Conservation (phyloP, 2,329 filamentous ascomycete genomes). For the Xylariales sp. region DNA sequence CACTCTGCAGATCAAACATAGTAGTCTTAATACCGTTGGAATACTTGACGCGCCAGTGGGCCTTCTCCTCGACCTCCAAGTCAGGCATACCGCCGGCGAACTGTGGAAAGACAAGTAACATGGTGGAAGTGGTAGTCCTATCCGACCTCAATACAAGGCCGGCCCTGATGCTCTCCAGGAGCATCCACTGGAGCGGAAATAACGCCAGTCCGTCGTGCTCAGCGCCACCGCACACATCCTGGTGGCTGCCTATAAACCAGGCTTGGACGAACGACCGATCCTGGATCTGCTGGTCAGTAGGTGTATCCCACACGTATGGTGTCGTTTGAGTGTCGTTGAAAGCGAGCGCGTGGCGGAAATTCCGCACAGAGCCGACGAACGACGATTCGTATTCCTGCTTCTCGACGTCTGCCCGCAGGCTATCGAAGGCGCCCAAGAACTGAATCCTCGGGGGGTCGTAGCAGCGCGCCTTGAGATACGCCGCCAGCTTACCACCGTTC, state of each 20-base stretch:
- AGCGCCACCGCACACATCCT: slow-evolving; percentile 28
- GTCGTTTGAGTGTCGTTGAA: slow-evolving; percentile 28
- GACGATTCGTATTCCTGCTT: slow-evolving; percentile 33
- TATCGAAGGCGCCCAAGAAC: slow-evolving; percentile 28
- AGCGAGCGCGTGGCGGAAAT: slow-evolving; percentile 32
- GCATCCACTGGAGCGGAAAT: slow-evolving; percentile 34
- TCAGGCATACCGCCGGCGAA: slow-evolving; percentile 25
- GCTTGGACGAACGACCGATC: slow-evolving; percentile 28
- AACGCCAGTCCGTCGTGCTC: slow-evolving; percentile 32
- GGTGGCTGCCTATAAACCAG: slow-evolving; percentile 31
- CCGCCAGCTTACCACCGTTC: slow-evolving; percentile 17
- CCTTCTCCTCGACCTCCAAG: slow-evolving; percentile 23
- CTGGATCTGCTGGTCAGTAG: neutral
- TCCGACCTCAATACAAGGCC: slow-evolving; percentile 23
- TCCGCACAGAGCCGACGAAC: slow-evolving; percentile 20
- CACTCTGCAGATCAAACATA: slow-evolving; percentile 31
- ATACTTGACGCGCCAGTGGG: slow-evolving; percentile 28
- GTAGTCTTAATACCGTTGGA: slow-evolving; percentile 25
- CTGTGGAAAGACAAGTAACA: slow-evolving; percentile 29
- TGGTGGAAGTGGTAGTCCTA: neutral
- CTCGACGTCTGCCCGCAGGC: slow-evolving; percentile 9
- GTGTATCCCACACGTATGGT: slow-evolving; percentile 6
- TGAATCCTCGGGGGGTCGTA: slow-evolving; percentile 17
- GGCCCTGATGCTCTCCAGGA: slow-evolving; percentile 29
- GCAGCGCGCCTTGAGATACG: slow-evolving; percentile 19